Evolutionary conservation across 768 basidiomycete species (phyloP), one percentile per base, ranked within the genome.

Genomic region (Suillus placidus): DNA sequence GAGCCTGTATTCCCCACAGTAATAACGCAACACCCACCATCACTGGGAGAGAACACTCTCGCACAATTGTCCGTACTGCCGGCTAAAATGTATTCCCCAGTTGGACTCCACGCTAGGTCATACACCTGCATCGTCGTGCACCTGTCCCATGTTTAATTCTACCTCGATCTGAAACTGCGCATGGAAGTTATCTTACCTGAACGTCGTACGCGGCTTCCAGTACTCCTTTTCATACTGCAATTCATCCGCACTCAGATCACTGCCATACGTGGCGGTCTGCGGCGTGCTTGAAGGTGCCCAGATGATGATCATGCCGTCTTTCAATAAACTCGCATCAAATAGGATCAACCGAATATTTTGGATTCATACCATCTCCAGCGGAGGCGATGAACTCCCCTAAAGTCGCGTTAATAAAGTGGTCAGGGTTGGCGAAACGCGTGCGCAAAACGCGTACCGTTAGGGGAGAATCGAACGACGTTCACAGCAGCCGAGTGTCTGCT

Each of bases 51-150:
- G 77, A 92, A 96, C 43, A 98, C 88, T 57, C 94, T 81, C 0
- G 97, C 96, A 6, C 90, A 91, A 70, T 98, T 98, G 77, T 99
- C 97, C 9, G 97, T 99, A 74, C 94, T 95, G 5, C 97, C 97
- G n/a, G 95, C 91, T 51, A 99, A 85, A 65, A 99, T 86, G 69
- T 93, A 97, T 68, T 96, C 93, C 38, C 97, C 95, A 20, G 91
- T 90, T 0, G 97, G 97, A 69, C 93, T 95, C 97, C 97, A 99
- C 0, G 95, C 94, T 32, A 99, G 82, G 73, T 99, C 97, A 76
- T 99, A 99, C 7, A 99, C 95, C 76, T 99, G 95, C 87, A 96
- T 94, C 5, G 90, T 90, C 2, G 95, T 93, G 70, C 93, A 94
- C 65, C 95, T 97, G 72, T n/a, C 18, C 43, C 14, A 54, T 45